phyloP scores from a whole-genome alignment of 768 basidiomycete species.

The Tulasnella sp. region DNA sequence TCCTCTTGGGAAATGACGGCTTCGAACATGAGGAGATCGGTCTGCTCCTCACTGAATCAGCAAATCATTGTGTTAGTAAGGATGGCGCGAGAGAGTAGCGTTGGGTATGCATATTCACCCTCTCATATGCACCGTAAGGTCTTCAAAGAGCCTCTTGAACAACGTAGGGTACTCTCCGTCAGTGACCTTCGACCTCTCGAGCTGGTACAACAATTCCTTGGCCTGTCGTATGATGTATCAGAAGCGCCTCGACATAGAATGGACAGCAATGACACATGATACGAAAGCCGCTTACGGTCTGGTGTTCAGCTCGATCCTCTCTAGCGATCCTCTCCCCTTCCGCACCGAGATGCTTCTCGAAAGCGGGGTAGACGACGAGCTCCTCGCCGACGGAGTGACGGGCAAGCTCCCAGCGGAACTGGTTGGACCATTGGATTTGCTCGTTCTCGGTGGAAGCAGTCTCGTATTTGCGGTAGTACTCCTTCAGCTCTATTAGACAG shows the following conservation, averaged over 20 bases:
- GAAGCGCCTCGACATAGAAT: neutral
- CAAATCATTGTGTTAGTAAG: neutral
- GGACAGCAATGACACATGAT: too few relatives aligned
- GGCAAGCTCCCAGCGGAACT: conserved; percentile 50
- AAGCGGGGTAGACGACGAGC: conserved; percentile 50
- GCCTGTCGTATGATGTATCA: conserved; percentile 27
- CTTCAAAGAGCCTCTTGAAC: conserved; percentile 13
- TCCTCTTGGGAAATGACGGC: conserved; percentile 32
- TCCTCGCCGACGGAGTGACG: conserved; percentile 40
- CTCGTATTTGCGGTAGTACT: conserved; percentile 9
- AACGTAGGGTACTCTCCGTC: conserved; percentile 29
- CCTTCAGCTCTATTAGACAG: conserved; percentile 6
- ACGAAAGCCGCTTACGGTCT: conserved; percentile 27
- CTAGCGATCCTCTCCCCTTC: conserved; percentile 41
- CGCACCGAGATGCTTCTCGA: conserved; percentile 45
- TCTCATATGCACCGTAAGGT: conserved; percentile 28
- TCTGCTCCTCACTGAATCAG: conserved; percentile 41
- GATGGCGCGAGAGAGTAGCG: neutral
- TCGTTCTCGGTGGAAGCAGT: conserved; percentile 9
- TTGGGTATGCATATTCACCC: conserved; percentile 26
- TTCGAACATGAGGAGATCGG: conserved; percentile 38
- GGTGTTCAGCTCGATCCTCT: conserved; percentile 46
- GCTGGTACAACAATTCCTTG: conserved; percentile 34
- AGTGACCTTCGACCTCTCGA: conserved; percentile 31
- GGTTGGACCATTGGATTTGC: conserved; percentile 41